Conservation (phyloP, 169 alveolate genomes). For the Plasmodium yoelii region DNA sequence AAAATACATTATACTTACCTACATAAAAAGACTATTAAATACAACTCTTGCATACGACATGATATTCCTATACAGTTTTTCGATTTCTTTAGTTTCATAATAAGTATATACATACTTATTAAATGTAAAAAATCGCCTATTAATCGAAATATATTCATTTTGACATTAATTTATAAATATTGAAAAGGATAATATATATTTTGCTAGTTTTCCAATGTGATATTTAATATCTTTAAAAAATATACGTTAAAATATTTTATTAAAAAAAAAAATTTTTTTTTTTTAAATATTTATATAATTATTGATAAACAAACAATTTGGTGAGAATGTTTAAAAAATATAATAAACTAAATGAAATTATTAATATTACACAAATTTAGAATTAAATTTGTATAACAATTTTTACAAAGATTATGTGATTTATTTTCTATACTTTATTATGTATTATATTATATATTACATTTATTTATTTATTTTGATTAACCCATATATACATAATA, state of each 20-base stretch:
- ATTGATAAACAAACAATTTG: no score
- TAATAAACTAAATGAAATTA: no score
- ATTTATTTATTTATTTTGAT: no score
- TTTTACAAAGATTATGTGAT: no score
- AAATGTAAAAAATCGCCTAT: conserved; percentile 96
- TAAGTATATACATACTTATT: conserved; percentile 92
- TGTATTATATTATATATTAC: no score
- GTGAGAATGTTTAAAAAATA: no score
- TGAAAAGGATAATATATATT: conserved; percentile 2
- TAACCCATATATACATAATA: no score
- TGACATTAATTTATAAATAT: conserved; percentile 72
- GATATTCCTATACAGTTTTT: conserved; percentile 96
- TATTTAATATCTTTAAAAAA: background rate
- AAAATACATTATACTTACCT: conserved; percentile 82
- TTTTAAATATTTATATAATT: background rate
- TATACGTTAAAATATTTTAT: background rate
- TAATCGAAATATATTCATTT: conserved; percentile 94
- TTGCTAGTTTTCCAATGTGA: background rate
- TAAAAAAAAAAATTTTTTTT: background rate
- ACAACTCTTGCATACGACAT: conserved; percentile 96
- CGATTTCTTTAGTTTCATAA: conserved; percentile 91
- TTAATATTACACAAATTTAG: no score
- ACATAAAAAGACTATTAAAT: conserved; percentile 92
- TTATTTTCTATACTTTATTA: no score
- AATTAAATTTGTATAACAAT: no score